Evolutionary conservation across 441 rosid genomes (phyloP).

Genomic region (Metrosideros polymorpha): DNA sequence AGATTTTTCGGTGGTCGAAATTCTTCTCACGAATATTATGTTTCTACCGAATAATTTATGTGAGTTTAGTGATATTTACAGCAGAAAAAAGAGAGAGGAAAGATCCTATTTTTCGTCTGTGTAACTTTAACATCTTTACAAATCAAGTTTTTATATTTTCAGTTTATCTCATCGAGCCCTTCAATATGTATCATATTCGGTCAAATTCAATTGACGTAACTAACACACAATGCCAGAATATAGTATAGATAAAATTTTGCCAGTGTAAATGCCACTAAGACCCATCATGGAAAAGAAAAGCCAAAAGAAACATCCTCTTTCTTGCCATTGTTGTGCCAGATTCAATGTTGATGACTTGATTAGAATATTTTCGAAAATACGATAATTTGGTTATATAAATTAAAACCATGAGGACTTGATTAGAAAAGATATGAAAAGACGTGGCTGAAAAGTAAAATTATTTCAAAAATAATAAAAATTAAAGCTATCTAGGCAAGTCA

Average conservation of each 20-base stretch:
- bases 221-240: not conserved
- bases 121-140: not conserved
- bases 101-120: not conserved
- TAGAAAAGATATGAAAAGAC: not conserved
- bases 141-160: not conserved
- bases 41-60: not conserved
- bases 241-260: not conserved
- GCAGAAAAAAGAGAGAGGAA: not conserved
- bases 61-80: not conserved
- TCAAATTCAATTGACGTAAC: not conserved
- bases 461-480: not conserved
- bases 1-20: not conserved
- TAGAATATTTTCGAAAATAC: not conserved
- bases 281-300: not conserved
- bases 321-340: not conserved
- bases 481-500: not conserved
- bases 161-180: not conserved
- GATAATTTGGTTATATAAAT: not conserved
- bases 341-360: not conserved
- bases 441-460: not conserved
- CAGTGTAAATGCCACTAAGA: not conserved
- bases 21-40: not conserved
- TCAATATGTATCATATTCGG: not conserved
- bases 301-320: not conserved
- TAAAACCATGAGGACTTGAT: not conserved